phyloP scores from a whole-genome alignment of 2,329 filamentous ascomycete genomes.

The Ceratocystis colombiana region DNA sequence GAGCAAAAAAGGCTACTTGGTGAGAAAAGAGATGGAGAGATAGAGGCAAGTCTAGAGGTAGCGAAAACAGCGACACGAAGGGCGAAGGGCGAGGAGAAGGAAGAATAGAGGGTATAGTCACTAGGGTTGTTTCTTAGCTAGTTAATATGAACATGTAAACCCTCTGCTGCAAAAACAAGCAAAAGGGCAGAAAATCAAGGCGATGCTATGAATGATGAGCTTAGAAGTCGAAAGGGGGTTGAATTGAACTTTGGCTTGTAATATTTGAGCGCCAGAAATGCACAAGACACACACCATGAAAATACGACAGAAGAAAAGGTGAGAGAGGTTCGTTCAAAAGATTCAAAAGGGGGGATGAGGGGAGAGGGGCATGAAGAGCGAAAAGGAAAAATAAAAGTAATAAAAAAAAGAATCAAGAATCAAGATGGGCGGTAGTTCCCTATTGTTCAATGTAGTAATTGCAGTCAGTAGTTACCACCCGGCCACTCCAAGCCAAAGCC shows the following conservation, averaged over 20 bases:
- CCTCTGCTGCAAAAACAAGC: not conserved
- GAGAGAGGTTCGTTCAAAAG: not conserved
- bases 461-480: not conserved
- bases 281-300: not conserved
- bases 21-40: slow-evolving; percentile 6
- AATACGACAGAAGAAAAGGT: not conserved
- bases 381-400: not conserved
- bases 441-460: slow-evolving; percentile 1
- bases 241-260: too few species aligned
- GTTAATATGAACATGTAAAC: too few species aligned
- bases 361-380: not conserved
- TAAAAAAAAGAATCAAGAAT: not conserved
- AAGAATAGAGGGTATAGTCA: not conserved
- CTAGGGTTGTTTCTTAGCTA: not conserved
- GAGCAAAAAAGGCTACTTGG: not conserved
- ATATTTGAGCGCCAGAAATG: too few species aligned
- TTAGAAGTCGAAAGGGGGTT: too few species aligned
- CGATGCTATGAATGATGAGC: not conserved
- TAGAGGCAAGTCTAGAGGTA: slow-evolving; percentile 9
- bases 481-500: not conserved
- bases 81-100: not conserved
- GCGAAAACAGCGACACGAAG: not conserved
- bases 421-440: not conserved
- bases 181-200: not conserved
- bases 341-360: slow-evolving; percentile 7